These are phyloP conservation scores for Sinapis alba DNA, from an alignment of 441 rosid genomes.

Conservation along the genomic window DNA sequence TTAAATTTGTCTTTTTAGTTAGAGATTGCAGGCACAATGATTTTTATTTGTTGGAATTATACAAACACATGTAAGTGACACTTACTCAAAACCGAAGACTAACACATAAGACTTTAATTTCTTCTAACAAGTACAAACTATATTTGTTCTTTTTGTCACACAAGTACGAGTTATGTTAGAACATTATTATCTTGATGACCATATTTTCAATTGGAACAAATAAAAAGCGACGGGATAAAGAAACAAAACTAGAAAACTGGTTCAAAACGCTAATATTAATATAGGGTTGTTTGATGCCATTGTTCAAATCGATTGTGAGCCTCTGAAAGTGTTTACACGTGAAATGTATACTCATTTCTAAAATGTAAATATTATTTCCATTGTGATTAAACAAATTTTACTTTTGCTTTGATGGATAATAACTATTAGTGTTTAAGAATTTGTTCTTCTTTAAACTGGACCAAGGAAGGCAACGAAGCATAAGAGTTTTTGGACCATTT, in stretches of 20 bases:
- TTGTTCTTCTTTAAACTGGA: conserved; percentile 14
- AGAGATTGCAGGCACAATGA: neutral
- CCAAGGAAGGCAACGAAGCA: conserved; percentile 22
- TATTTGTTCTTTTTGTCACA: conserved; percentile 14
- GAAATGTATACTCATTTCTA: conserved; percentile 16
- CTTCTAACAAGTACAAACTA: conserved; percentile 1
- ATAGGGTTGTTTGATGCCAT: neutral
- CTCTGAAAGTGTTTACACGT: conserved; percentile 33
- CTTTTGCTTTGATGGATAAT: conserved; percentile 21
- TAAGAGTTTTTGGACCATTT: neutral
- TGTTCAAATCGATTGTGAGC: conserved; percentile 10
- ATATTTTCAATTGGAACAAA: neutral
- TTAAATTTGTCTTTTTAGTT: conserved; percentile 13
- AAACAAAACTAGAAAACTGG: neutral
- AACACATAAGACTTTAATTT: conserved; percentile 18
- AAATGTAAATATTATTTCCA: conserved; percentile 4
- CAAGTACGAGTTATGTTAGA: conserved; percentile 11
- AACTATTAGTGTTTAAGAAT: conserved; percentile 14
- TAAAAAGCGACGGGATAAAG: conserved; percentile 12
- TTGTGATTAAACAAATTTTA: conserved; percentile 7
- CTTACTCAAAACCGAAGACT: neutral
- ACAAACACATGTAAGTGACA: neutral
- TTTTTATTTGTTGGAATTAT: neutral
- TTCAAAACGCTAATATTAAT: neutral
- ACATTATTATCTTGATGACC: neutral